These are phyloP conservation scores for Prunus mira DNA, from an alignment of 306 rosid genomes.

Conservation along the genomic window DNA sequence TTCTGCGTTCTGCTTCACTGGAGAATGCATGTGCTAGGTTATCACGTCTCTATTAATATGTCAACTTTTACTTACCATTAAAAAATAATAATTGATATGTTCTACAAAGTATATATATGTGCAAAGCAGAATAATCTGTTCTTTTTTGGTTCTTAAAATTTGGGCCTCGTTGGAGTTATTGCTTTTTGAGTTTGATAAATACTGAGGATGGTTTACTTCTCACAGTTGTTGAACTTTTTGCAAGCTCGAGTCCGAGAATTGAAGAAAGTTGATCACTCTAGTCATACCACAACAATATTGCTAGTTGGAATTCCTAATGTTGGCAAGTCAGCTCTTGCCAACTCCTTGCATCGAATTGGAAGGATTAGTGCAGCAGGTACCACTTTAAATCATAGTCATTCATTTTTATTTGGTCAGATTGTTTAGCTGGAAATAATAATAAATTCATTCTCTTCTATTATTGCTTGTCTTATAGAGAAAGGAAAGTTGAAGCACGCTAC, in stretches of 20 bases:
- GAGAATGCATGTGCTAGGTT: neutral
- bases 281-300: constrained; percentile 61
- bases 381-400: neutral
- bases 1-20: neutral
- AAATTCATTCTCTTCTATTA: neutral
- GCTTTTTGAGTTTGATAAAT: neutral
- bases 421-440: neutral
- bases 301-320: constrained; percentile 87
- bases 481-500: constrained; percentile 77
- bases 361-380: constrained; percentile 90
- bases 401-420: neutral
- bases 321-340: constrained; percentile 88
- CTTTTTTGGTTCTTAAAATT: neutral
- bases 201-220: constrained; percentile 11
- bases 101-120: neutral
- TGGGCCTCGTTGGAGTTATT: neutral
- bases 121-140: neutral
- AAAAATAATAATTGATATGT: neutral
- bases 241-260: constrained; percentile 62
- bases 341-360: constrained; percentile 81
- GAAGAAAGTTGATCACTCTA: constrained; percentile 39
- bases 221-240: constrained; percentile 70
- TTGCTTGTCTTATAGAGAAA: constrained; percentile 56
- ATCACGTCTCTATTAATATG: neutral
- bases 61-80: neutral